These are phyloP conservation scores for Globisporangium carolinianum DNA, from an alignment of 352 stramenopile genomes.

Conservation along the genomic window DNA sequence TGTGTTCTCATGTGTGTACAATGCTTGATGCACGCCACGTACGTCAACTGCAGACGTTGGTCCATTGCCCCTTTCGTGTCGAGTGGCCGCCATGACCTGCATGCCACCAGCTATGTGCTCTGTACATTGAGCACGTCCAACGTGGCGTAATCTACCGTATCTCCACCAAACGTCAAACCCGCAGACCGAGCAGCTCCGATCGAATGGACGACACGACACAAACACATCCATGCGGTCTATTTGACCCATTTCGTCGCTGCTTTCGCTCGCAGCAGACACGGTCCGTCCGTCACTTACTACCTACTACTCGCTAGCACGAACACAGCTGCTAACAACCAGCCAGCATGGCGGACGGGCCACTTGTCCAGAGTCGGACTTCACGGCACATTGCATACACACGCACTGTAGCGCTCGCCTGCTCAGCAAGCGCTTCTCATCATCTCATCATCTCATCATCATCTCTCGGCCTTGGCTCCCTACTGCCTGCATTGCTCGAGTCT, in stretches of 20 bases:
- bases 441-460: constrained; percentile 1
- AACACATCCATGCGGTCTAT: neutral
- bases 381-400: neutral
- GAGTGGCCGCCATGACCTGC: too few relatives aligned
- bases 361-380: neutral
- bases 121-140: too few relatives aligned
- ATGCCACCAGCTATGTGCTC: too few relatives aligned
- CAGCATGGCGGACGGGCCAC: too few relatives aligned
- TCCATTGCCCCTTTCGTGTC: too few relatives aligned
- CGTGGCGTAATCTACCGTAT: too few relatives aligned
- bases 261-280: neutral
- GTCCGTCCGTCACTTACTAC: neutral
- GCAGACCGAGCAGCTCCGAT: neutral
- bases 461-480: neutral
- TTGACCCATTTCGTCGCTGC: neutral
- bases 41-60: too few relatives aligned
- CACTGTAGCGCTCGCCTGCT: neutral
- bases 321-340: neutral
- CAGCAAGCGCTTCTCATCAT: neutral
- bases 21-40: too few relatives aligned
- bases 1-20: too few relatives aligned
- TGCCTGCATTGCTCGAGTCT: too few relatives aligned
- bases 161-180: too few relatives aligned
- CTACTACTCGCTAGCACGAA: neutral
- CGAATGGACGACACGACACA: neutral